Evolutionary conservation across 139 green algal genomes (phyloP).

Genomic region (Ulvella scutata): DNA sequence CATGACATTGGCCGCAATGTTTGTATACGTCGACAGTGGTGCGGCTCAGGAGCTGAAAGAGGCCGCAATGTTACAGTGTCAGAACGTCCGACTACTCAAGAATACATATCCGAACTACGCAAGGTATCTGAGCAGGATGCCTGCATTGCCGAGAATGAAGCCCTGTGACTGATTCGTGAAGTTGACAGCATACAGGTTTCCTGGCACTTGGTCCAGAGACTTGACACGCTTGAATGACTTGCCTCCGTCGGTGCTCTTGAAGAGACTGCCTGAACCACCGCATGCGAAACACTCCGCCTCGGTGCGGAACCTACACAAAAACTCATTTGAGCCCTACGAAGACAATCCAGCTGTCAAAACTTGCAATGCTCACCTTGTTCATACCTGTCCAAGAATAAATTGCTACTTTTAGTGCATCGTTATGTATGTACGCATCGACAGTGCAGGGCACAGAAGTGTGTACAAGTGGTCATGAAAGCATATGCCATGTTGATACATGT

Average conservation of each 20-base stretch:
- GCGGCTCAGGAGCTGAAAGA: neutral
- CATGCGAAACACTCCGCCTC: constrained; percentile 60
- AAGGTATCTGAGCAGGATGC: constrained; percentile 73
- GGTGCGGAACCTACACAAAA: constrained; percentile 34
- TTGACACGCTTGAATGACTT: constrained; percentile 86
- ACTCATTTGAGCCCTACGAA: no score
- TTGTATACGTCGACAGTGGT: neutral
- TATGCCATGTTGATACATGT: neutral
- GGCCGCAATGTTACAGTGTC: neutral
- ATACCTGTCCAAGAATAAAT: neutral
- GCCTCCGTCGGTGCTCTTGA: constrained; percentile 79
- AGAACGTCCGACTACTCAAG: neutral
- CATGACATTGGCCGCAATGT: neutral
- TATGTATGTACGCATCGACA: no score
- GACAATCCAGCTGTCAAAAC: no score
- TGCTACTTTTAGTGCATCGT: neutral
- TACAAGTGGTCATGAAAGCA: neutral
- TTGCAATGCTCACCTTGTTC: neutral
- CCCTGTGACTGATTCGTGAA: constrained; percentile 52
- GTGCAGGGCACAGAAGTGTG: neutral
- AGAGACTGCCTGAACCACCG: constrained; percentile 82
- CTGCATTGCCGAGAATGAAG: constrained; percentile 93
- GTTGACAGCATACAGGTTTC: constrained; percentile 93
- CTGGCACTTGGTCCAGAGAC: constrained; percentile 67
- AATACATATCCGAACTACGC: constrained; percentile 5